Conservation (phyloP, 768 basidiomycete genomes). For the Lyophyllum semitale region DNA sequence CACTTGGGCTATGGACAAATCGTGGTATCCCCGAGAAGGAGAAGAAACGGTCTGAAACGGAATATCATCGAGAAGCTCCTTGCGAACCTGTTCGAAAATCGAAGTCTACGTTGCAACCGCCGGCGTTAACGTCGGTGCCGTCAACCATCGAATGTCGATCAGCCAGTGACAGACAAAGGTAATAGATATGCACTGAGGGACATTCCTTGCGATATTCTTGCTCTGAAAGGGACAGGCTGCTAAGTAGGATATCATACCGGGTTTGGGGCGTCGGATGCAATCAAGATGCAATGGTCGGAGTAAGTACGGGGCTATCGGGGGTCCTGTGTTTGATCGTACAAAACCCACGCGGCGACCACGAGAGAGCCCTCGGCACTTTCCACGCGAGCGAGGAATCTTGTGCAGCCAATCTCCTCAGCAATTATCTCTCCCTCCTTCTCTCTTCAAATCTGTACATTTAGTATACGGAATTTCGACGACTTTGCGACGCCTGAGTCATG, state of each 20-base stretch:
- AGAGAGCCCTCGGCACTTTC: constrained; percentile 41
- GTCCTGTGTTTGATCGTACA: constrained; percentile 23
- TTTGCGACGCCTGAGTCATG: neutral
- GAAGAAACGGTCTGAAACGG: neutral
- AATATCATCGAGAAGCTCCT: neutral
- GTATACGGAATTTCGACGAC: neutral
- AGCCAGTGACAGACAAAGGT: neutral
- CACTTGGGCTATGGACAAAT: neutral
- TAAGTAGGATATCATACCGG: no score
- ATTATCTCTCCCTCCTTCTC: constrained; percentile 19
- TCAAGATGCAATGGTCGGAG: constrained; percentile 12
- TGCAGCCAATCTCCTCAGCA: constrained; percentile 17
- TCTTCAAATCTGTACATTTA: constrained; percentile 12
- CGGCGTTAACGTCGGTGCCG: neutral
- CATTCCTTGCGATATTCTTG: neutral
- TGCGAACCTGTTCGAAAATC: neutral
- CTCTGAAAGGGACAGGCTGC: neutral
- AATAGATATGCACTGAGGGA: neutral
- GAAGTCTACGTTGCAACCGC: neutral
- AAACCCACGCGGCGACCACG: constrained; percentile 48
- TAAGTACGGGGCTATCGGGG: constrained; percentile 17
- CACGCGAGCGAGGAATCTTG: constrained; percentile 40
- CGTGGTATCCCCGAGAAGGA: neutral
- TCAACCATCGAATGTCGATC: neutral
- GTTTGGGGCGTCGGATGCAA: constrained; percentile 7